Percentiles rank a stretch among this genome's conserved stretches.
Conservation (phyloP, 148 eudicot species). For the Vaccinium corymbosum region DNA sequence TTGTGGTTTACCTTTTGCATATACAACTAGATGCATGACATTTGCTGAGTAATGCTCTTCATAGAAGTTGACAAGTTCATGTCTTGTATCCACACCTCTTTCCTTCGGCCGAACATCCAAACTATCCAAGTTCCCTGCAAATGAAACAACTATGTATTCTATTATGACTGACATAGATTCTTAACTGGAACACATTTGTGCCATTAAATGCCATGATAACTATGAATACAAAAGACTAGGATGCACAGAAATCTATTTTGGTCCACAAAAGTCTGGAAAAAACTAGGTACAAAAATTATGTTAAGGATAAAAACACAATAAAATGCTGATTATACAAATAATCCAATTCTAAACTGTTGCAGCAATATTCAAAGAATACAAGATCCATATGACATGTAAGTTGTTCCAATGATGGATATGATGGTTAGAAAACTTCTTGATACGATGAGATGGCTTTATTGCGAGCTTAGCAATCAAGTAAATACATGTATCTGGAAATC, state of each 20-base stretch:
- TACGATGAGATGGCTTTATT: neutral
- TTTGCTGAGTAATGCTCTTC: neutral
- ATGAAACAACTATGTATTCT: neutral
- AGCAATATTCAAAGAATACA: neutral
- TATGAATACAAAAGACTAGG: no score
- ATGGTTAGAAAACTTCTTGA: neutral
- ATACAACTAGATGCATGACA: neutral
- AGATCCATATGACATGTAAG: neutral
- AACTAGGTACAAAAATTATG: neutral
- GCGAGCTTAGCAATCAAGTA: neutral
- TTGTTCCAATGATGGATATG: neutral
- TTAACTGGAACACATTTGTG: neutral
- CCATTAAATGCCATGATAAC: no score
- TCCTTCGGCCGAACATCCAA: neutral
- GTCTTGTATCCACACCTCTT: slow-evolving; percentile 1
- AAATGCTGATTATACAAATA: neutral
- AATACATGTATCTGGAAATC: neutral
- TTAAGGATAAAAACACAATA: neutral
- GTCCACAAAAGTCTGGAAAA: neutral
- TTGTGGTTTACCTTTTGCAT: neutral
- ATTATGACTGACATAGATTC: neutral
- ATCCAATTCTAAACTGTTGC: neutral
- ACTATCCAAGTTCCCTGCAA: neutral
- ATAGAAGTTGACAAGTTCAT: neutral
- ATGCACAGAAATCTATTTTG: neutral